Conservation (phyloP, 441 rosid genomes). For the Populus hybrid region DNA sequence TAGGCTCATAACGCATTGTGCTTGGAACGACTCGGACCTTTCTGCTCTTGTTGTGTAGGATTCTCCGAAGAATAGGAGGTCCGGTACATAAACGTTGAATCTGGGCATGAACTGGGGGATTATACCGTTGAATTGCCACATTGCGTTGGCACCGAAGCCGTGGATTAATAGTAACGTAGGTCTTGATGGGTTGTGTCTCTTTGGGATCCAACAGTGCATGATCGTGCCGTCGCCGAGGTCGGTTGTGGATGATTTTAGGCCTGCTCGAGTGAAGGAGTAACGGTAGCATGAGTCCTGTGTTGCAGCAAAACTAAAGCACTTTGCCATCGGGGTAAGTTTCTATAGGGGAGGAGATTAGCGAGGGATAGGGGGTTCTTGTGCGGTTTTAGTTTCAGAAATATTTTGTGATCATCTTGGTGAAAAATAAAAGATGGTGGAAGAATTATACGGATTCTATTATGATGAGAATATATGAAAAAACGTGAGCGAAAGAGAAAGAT, state of each 20-base stretch:
- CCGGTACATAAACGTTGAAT: constrained; percentile 83
- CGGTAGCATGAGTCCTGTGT: constrained; percentile 50
- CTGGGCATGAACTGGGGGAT: constrained; percentile 41
- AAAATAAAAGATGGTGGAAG: not conserved
- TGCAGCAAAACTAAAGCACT: constrained; percentile 56
- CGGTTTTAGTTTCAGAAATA: not conserved
- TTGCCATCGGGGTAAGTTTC: constrained; percentile 29
- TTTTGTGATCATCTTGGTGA: not conserved
- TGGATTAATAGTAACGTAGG: constrained; percentile 61
- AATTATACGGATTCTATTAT: not conserved
- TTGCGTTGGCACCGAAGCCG: constrained; percentile 87
- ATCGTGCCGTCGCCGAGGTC: constrained; percentile 76
- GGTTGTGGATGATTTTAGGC: constrained; percentile 56
- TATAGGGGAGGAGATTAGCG: not conserved
- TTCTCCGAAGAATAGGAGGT: constrained; percentile 45
- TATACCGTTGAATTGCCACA: constrained; percentile 77
- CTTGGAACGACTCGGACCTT: constrained; percentile 60
- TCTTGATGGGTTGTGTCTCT: constrained; percentile 29
- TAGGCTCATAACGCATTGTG: constrained; percentile 27
- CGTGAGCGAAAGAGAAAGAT: no score
- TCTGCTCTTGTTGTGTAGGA: constrained; percentile 66
- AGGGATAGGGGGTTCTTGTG: not conserved
- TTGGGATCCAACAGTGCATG: constrained; percentile 78
- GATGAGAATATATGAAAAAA: not conserved
- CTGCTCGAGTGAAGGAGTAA: constrained; percentile 49